A percentile compares a stretch with the other conserved stretches of the same genome.
These are phyloP conservation scores for Lachancea sp. DNA, from an alignment of 805 yeast genomes.

Conservation along the genomic window DNA sequence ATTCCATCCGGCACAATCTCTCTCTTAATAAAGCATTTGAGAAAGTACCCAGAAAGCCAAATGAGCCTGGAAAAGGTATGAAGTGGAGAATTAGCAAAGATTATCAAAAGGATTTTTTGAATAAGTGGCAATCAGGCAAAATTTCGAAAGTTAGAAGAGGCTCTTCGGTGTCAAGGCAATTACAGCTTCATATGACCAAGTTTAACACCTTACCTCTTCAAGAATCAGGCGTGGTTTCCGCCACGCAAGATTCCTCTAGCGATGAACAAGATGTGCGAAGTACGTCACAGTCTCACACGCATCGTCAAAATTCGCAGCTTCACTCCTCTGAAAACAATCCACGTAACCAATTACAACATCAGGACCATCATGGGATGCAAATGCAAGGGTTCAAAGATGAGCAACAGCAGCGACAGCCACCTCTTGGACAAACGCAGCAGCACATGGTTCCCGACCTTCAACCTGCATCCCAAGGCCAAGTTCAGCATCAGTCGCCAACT, in stretches of 20 bases:
- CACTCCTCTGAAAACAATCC: slow-evolving; percentile 4
- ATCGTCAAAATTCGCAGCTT: background rate
- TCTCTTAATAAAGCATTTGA: slow-evolving; percentile 96
- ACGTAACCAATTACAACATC: slow-evolving; percentile 5
- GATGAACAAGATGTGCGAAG: background rate
- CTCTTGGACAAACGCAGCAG: slow-evolving; percentile 15
- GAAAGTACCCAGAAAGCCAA: slow-evolving; percentile 89
- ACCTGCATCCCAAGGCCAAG: slow-evolving; percentile 5
- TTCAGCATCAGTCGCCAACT: slow-evolving; percentile 14
- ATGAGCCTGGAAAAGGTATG: slow-evolving; percentile 99
- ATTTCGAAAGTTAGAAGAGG: slow-evolving; percentile 72
- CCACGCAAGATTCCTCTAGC: slow-evolving; percentile 13
- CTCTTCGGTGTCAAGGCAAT: slow-evolving; percentile 70
- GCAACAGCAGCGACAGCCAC: slow-evolving; percentile 13
- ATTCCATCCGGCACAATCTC: slow-evolving; percentile 90
- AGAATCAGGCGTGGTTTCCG: slow-evolving; percentile 27
- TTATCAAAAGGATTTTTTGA: slow-evolving; percentile 76
- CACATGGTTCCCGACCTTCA: slow-evolving; percentile 13
- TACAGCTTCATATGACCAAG: slow-evolving; percentile 61
- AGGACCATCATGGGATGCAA: slow-evolving; percentile 2
- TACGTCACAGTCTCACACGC: slow-evolving; percentile 4
- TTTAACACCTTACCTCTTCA: slow-evolving; percentile 37
- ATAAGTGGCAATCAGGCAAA: slow-evolving; percentile 71
- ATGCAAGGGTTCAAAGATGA: background rate
- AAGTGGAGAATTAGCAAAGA: slow-evolving; percentile 93